Evolutionary conservation across 306 rosid genomes (phyloP).

Genomic region (Dicorynia guianensis): DNA sequence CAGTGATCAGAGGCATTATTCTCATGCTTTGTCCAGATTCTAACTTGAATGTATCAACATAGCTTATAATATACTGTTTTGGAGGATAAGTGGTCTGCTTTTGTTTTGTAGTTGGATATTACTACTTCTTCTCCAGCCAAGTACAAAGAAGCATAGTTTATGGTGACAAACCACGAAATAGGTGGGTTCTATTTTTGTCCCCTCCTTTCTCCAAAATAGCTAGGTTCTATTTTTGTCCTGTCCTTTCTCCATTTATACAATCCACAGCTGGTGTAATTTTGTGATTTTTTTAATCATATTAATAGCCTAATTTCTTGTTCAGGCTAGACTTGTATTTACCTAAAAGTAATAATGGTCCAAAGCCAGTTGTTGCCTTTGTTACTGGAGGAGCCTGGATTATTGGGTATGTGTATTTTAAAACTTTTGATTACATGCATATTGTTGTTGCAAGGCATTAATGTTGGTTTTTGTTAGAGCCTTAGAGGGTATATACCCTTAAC

Average conservation of each 20-base stretch:
- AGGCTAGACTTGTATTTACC: slow-evolving; percentile 94
- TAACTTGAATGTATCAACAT: slow-evolving; percentile 30
- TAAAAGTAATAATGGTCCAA: slow-evolving; percentile 60
- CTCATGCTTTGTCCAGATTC: slow-evolving; percentile 14
- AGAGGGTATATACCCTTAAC: slow-evolving; percentile 24
- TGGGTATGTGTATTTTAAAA: slow-evolving; percentile 61
- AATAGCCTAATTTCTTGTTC: slow-evolving; percentile 43
- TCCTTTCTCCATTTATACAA: slow-evolving; percentile 14
- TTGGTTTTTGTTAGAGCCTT: slow-evolving; percentile 1
- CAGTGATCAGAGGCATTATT: slow-evolving; percentile 25
- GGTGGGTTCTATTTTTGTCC: slow-evolving; percentile 52
- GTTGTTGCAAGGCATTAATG: not conserved
- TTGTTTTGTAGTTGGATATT: slow-evolving; percentile 76
- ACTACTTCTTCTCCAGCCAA: slow-evolving; percentile 77
- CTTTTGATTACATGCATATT: slow-evolving; percentile 18
- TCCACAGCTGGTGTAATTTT: slow-evolving; percentile 35
- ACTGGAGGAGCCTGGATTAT: slow-evolving; percentile 99
- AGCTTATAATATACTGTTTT: not conserved
- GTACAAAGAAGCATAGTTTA: slow-evolving; percentile 80
- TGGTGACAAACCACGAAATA: slow-evolving; percentile 92
- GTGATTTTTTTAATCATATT: too few species aligned
- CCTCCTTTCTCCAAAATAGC: too few species aligned
- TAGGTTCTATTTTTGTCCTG: slow-evolving; percentile 22
- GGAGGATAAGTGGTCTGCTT: slow-evolving; percentile 44
- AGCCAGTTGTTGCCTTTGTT: slow-evolving; percentile 89